Evolutionary conservation across 768 basidiomycete genomes (phyloP).

Genomic region (Lentinula boryana): DNA sequence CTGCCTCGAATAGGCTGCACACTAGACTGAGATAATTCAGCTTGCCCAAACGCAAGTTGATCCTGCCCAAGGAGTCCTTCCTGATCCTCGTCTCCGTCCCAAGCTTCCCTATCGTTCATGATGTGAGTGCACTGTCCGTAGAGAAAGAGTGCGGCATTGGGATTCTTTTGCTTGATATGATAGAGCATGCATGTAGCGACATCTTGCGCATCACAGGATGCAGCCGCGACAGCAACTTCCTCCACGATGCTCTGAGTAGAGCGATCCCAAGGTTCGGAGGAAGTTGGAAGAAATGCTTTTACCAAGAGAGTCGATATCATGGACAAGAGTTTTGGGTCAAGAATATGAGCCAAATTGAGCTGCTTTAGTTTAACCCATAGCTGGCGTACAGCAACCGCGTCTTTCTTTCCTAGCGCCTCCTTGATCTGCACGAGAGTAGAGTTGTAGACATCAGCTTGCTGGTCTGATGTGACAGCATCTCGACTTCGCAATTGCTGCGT

Average conservation of each 20-base stretch:
- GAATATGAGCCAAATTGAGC: slow-evolving; percentile 35
- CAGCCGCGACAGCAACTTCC: slow-evolving; percentile 47
- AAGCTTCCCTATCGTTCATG: slow-evolving; percentile 16
- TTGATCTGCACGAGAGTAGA: slow-evolving; percentile 30
- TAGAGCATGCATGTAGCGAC: slow-evolving; percentile 44
- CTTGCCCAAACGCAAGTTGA: slow-evolving; percentile 18
- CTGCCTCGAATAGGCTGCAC: slow-evolving; percentile 21
- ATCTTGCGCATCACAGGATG: slow-evolving; percentile 35
- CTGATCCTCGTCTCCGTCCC: slow-evolving; percentile 13
- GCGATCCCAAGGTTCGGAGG: slow-evolving; percentile 17
- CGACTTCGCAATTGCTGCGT: slow-evolving; percentile 4
- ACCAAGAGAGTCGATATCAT: slow-evolving; percentile 30
- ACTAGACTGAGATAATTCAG: slow-evolving; percentile 9
- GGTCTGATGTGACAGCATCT: slow-evolving; percentile 16
- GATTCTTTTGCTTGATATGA: slow-evolving; percentile 34
- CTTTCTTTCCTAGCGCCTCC: slow-evolving; percentile 26
- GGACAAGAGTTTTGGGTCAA: slow-evolving; percentile 37
- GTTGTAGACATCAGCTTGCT: slow-evolving; percentile 28
- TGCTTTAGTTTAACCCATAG: slow-evolving; percentile 40
- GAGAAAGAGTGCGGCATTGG: slow-evolving; percentile 36
- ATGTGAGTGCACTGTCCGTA: slow-evolving; percentile 31
- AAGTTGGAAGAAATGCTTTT: slow-evolving; percentile 17
- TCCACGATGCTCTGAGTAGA: slow-evolving; percentile 26
- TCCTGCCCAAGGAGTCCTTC: slow-evolving; percentile 15
- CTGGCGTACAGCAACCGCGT: slow-evolving; percentile 22